Base-by-base conservation (phyloP, 371 early-diverging fungal species). In the Mortierella sp. region DNA sequence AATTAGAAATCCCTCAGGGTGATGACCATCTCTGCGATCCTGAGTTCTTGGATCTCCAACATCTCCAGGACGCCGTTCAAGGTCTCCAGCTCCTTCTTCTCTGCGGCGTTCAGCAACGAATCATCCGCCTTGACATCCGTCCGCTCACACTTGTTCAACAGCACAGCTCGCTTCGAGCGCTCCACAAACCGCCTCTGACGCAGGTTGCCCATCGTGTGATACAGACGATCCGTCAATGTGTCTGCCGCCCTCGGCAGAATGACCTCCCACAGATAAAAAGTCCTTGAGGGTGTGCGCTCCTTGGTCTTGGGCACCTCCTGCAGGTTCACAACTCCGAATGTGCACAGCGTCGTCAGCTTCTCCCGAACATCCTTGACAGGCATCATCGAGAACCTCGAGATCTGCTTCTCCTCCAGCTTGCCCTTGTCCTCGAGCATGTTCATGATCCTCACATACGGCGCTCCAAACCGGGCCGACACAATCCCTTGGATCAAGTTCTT, bases 221-320 rank as follows among this genome's bases (percentile, higher is more conserved):
- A 95, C 26, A 89, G 79, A 67, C 91, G 87, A 45, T 91, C 86
- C 31, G 93, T 68, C 24, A 97, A 81, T 5, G 90, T 82, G 39
- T 90, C 88, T 53, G 90, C 90, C 65, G 92, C 91, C 65, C 90
- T 88, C 11, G 91, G 88, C 16, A 94, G 73, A 41, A 93, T 89
- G 1, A 95, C 93, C 74, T 91, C 93, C 93, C 94, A 96, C 37
- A 98, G 89, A 74, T 94, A 96, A 78, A 93, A 92, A 29, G 96
- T 96, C 75, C 95, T 90, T 29, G 93, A 90, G 2, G 97, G 96
- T 7, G 96, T 92, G 79, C 97, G 95, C 77, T 97, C 97, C 0
- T 92, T 88, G 0, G 95, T 91, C 79, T 93, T 93, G 39, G 97
- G 97, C 40, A 98, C 94, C 85, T 97, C 98, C 86, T 95, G 96